These are phyloP conservation scores for Arbutus unedo DNA, from an alignment of 148 eudicot species.

Conservation along the genomic window DNA sequence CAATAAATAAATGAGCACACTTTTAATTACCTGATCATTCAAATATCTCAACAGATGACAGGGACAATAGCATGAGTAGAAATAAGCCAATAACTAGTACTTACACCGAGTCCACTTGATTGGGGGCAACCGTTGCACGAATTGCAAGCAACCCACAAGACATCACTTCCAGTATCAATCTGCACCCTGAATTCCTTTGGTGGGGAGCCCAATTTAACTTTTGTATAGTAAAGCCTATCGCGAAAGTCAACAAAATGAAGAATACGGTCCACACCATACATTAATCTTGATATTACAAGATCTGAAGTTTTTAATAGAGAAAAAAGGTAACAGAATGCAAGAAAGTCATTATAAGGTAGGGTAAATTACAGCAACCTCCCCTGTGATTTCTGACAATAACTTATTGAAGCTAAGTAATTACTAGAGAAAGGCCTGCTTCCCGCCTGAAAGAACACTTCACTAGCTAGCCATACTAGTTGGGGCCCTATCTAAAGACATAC, in stretches of 20 bases:
- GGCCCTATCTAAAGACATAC: too few species aligned
- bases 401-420: too few species aligned
- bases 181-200: constrained; percentile 97
- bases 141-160: constrained; percentile 86
- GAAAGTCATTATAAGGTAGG: too few species aligned
- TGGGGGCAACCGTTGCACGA: constrained; percentile 80
- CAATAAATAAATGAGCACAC: not conserved
- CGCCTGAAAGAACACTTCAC: too few species aligned
- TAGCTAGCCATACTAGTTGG: too few species aligned
- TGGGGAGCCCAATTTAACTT: constrained; percentile 86
- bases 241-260: constrained; percentile 14
- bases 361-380: too few species aligned
- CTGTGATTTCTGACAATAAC: too few species aligned
- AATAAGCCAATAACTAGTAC: constrained; percentile 20
- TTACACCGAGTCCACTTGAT: constrained; percentile 88
- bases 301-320: not conserved
- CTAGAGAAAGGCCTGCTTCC: too few species aligned
- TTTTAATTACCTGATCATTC: not conserved
- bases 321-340: not conserved
- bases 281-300: not conserved
- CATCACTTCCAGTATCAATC: constrained; percentile 96
- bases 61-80: not conserved
- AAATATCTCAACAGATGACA: constrained; percentile 2
- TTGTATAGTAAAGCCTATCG: constrained; percentile 79
- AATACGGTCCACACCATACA: not conserved